Conservation (phyloP, 2,329 filamentous ascomycete genomes). For the Sclerotinia glacialis region DNA sequence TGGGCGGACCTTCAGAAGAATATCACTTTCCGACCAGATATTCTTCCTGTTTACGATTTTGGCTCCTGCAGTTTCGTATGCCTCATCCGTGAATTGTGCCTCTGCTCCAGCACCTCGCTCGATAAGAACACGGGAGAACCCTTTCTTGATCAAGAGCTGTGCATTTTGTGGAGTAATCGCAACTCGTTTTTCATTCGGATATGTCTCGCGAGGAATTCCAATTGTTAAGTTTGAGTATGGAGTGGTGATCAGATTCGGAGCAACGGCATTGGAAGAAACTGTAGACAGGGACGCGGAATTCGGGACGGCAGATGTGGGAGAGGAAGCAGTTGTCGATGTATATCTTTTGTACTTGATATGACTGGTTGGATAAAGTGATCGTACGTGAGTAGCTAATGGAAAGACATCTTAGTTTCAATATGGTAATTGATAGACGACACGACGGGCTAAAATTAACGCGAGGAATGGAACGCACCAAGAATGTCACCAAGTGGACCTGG, state of each 20-base stretch:
- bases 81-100: constrained; percentile 74
- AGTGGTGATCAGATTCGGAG: constrained; percentile 23
- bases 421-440: background rate
- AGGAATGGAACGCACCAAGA: constrained; percentile 18
- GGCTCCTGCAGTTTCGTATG: constrained; percentile 75
- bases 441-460: background rate
- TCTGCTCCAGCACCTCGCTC: constrained; percentile 76
- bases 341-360: constrained; percentile 15
- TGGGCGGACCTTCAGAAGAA: constrained; percentile 79
- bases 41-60: constrained; percentile 65
- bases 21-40: constrained; percentile 74
- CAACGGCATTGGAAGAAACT: constrained; percentile 13
- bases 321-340: constrained; percentile 3
- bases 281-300: constrained; percentile 12
- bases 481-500: constrained; percentile 1
- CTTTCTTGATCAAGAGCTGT: constrained; percentile 78
- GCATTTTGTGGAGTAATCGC: constrained; percentile 84
- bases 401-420: constrained; percentile 7
- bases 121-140: constrained; percentile 72
- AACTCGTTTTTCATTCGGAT: constrained; percentile 74
- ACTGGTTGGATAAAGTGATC: constrained; percentile 4
- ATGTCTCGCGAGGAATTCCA: constrained; percentile 77
- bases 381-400: constrained; percentile 3
- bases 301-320: background rate
- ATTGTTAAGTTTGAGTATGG: constrained; percentile 73